Evolutionary conservation across 23 red algal species (phyloP).

Genomic region (Gracilariopsis chorda): DNA sequence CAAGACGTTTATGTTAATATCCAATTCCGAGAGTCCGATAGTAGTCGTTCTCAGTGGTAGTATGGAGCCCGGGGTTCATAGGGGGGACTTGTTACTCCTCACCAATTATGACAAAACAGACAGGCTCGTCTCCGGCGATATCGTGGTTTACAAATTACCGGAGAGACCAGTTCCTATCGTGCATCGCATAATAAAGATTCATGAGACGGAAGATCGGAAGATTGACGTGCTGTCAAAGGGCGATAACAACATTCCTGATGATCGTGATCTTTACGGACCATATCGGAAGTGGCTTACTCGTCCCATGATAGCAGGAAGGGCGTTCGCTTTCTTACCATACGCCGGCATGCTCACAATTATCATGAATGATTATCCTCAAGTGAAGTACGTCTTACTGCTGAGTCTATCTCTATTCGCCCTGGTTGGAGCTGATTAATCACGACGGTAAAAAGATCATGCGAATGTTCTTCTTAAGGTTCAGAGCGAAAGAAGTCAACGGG

Average conservation of each 20-base stretch:
- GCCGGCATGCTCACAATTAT: constrained; percentile 95
- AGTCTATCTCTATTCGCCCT: constrained; percentile 59
- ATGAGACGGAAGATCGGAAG: constrained; percentile 25
- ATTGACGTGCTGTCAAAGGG: constrained; percentile 76
- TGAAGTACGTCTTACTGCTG: constrained; percentile 75
- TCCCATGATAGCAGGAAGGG: constrained; percentile 76
- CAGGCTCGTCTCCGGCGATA: constrained; percentile 78
- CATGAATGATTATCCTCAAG: constrained; percentile 86
- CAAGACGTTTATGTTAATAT: constrained; percentile 76
- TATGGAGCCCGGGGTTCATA: constrained; percentile 95
- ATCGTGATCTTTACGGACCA: constrained; percentile 83
- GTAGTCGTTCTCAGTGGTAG: constrained; percentile 80
- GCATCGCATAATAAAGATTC: constrained; percentile 95
- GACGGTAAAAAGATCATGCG: no score
- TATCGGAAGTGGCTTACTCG: constrained; percentile 77
- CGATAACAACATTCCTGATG: constrained; percentile 98
- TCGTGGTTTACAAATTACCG: constrained; percentile 95
- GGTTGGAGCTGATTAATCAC: constrained; percentile 62
- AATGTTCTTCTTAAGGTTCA: no score
- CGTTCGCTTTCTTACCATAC: constrained; percentile 79
- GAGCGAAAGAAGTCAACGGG: no score
- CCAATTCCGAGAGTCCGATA: constrained; percentile 84
- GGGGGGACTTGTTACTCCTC: constrained; percentile 91
- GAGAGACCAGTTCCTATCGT: constrained; percentile 91
- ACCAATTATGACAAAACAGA: constrained; percentile 73